Evolutionary conservation across 129 eudicot species (phyloP).

Genomic region (Escallonia herrerae): DNA sequence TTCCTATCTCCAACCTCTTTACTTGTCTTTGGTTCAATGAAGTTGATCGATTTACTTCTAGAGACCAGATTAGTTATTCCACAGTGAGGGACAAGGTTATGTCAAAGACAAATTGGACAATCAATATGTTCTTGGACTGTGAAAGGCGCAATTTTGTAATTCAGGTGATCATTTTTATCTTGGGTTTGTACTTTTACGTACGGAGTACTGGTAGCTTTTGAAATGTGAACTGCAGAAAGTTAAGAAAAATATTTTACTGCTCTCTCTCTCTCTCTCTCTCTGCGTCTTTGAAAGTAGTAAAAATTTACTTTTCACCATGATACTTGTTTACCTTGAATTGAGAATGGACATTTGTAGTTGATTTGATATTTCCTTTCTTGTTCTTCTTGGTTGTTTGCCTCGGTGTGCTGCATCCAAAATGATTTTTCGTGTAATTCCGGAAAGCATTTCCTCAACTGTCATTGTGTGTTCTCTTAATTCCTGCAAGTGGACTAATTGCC

Average conservation of each 20-base stretch:
- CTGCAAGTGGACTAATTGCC: not conserved
- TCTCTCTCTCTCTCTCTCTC: not conserved
- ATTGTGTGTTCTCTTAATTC: not conserved
- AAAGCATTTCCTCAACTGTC: not conserved
- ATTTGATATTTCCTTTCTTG: too few species aligned
- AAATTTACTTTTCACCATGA: too few species aligned
- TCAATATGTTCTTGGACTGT: slow-evolving; percentile 92
- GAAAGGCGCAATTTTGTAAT: slow-evolving; percentile 85
- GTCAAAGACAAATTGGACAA: slow-evolving; percentile 65
- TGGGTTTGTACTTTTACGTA: too few species aligned
- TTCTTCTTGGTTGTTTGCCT: too few species aligned
- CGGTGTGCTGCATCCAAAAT: not conserved
- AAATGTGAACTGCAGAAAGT: not conserved
- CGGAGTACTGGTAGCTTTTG: not conserved
- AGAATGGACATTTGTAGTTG: too few species aligned
- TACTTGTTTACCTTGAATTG: not conserved
- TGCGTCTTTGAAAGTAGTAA: too few species aligned
- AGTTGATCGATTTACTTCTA: slow-evolving; percentile 91
- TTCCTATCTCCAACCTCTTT: slow-evolving; percentile 84
- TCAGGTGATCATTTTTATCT: slow-evolving; percentile 43
- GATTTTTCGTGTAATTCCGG: too few species aligned
- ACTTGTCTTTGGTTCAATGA: slow-evolving; percentile 98
- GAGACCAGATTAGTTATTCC: slow-evolving; percentile 93
- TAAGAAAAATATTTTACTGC: not conserved
- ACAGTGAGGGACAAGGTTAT: slow-evolving; percentile 80